A percentile compares a stretch with the other conserved stretches of the same genome.
These are phyloP conservation scores for Bruguiera hainesii DNA, from an alignment of 441 rosid genomes.

Conservation along the genomic window DNA sequence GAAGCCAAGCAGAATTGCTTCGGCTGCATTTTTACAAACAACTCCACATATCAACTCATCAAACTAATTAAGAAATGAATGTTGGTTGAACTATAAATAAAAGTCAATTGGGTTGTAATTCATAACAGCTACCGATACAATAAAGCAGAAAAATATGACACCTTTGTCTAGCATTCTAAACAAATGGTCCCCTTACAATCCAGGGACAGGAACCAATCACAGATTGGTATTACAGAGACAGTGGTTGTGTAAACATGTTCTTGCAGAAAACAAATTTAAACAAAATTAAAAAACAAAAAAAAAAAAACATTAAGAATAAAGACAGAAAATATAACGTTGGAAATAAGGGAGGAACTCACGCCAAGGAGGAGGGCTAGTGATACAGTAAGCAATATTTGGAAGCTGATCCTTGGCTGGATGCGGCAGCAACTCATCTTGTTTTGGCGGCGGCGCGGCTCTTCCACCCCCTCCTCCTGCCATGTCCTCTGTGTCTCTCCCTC, in stretches of 20 bases:
- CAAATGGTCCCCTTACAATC: too few species aligned
- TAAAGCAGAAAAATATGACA: too few species aligned
- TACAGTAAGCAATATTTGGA: constrained; percentile 77
- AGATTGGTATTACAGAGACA: too few species aligned
- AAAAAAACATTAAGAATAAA: not conserved
- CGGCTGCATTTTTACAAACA: constrained; percentile 48
- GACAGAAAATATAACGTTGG: not conserved
- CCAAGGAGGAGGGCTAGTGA: constrained; percentile 98
- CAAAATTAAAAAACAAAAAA: not conserved
- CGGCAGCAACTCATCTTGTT: constrained; percentile 69
- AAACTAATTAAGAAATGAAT: not conserved
- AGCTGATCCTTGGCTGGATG: constrained; percentile 94
- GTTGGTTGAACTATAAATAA: not conserved
- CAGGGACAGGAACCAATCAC: too few species aligned
- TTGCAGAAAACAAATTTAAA: too few species aligned
- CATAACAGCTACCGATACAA: too few species aligned
- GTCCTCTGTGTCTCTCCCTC: constrained; percentile 6
- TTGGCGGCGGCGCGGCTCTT: constrained; percentile 50
- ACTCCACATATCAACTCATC: constrained; percentile 13
- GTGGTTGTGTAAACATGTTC: too few species aligned
- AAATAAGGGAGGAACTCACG: constrained; percentile 52
- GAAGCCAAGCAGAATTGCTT: constrained; percentile 92
- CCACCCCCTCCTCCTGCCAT: constrained; percentile 72
- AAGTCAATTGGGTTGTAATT: not conserved
- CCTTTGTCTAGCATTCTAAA: too few species aligned